Evolutionary conservation across 1,139 yeast genomes (phyloP), one percentile per base, ranked within the genome.

Genomic region (Suhomyces bribrorum): DNA sequence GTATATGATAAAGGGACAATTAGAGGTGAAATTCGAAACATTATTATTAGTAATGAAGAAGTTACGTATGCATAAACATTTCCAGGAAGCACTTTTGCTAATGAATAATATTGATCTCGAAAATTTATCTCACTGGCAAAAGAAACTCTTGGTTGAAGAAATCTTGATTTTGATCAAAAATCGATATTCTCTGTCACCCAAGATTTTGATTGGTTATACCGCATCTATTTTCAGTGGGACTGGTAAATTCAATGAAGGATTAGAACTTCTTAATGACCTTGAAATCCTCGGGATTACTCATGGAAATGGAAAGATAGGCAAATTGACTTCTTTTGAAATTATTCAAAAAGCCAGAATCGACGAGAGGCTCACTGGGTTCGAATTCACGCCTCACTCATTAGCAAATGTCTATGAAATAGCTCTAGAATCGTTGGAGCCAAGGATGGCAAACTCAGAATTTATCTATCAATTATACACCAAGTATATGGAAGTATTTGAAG

Each of bases 161-260:
- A 61, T 71, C 2, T 50, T 71, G 37, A 44, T 53, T 8, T 49
- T 71, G 17, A 68, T 70, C 36, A 49, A 55, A 17, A 48, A 46
- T 7, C 62, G 63, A 42, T 71, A 56, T 39, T 57, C 64, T 0
- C 44, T 46, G 4, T 59, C 66, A 5, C 73, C 75, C 1, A 59
- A 66, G 31, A 59, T 69, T 3, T 51, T 68, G 9, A 50, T 68
- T 6, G 76, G 75, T 1, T 72, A 72, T 43, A 59, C 62, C 18
- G 59, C 62, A 0, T 54, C 71, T 1, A 49, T 69, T 29, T 69
- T 59, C 42, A 50, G 49, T 12, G 53, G 48, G 13, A 23, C 31
- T 7, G 23, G 43, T 16, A 29, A 36, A 2, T 29, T 22, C 11
- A 35, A 47, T 9, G 17, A 36, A 12, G 55, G 58, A 2, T 43